Evolutionary conservation across 2,329 filamentous ascomycete species (phyloP).

Genomic region (Penicillium sp.): DNA sequence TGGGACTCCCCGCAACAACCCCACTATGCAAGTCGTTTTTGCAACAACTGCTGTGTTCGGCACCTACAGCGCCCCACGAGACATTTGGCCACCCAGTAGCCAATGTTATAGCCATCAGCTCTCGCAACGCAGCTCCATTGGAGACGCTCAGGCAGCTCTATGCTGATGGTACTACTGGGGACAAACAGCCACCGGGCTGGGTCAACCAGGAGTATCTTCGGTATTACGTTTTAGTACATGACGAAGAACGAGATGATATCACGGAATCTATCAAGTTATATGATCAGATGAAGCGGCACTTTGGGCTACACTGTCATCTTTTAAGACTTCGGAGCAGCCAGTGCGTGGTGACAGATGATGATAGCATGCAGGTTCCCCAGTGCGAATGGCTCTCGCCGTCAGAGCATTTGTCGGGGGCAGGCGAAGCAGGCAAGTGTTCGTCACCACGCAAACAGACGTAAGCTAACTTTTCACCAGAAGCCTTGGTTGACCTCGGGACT

Average conservation of each 20-base stretch:
- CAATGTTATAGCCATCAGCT: conserved; percentile 92
- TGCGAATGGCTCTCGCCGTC: conserved; percentile 86
- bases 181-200: conserved; percentile 73
- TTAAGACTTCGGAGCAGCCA: conserved; percentile 79
- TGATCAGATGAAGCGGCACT: conserved; percentile 98
- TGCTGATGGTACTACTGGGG: conserved; percentile 74
- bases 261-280: conserved; percentile 83
- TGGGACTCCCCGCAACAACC: conserved; percentile 52
- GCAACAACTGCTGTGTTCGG: conserved; percentile 73
- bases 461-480: conserved; percentile 26
- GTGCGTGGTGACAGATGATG: conserved; percentile 85
- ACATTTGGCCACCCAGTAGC: conserved; percentile 94
- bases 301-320: conserved; percentile 92
- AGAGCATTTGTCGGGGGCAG: conserved; percentile 77
- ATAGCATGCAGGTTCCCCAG: conserved; percentile 75
- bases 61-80: conserved; percentile 78
- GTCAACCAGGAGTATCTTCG: conserved; percentile 87
- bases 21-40: conserved; percentile 85
- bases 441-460: neutral
- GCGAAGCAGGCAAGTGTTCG: conserved; percentile 53
- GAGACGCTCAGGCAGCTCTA: conserved; percentile 84
- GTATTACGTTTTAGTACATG: conserved; percentile 95
- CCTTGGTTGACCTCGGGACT: conserved; percentile 61
- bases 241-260: conserved; percentile 94
- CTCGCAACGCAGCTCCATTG: conserved; percentile 76